A percentile compares a stretch with the other conserved stretches of the same genome.
Conservation (phyloP, 23 red algal genomes). For the Cyanidiococcus yangmingshanensis region DNA sequence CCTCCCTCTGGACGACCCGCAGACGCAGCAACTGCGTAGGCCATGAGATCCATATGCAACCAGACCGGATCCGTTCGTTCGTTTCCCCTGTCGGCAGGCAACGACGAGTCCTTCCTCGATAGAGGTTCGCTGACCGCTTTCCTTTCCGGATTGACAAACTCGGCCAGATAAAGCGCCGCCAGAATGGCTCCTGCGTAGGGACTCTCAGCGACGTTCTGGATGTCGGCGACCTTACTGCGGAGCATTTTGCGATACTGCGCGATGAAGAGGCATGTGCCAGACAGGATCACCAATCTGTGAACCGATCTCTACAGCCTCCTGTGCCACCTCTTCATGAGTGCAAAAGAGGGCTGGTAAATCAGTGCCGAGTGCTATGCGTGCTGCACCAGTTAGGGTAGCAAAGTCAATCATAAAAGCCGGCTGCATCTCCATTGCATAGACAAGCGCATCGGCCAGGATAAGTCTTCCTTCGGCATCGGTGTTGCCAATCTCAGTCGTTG, state of each 20-base stretch:
- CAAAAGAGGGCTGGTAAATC: conserved; percentile 71
- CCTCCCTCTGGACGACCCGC: conserved; percentile 89
- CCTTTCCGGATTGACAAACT: conserved; percentile 44
- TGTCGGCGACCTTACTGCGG: conserved; percentile 47
- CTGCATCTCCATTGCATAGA: conserved; percentile 48
- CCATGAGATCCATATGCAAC: conserved; percentile 94
- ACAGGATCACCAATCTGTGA: conserved; percentile 45
- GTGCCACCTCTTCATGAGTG: conserved; percentile 38
- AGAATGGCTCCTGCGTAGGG: conserved; percentile 71
- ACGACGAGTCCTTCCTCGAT: not conserved
- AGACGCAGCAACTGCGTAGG: conserved; percentile 46
- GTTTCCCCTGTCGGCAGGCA: not conserved
- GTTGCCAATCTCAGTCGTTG: conserved; percentile 64
- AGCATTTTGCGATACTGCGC: conserved; percentile 72
- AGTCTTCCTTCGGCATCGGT: conserved; percentile 93
- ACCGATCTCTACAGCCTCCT: conserved; percentile 23
- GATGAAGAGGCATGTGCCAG: conserved; percentile 78
- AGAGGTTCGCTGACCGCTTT: not conserved
- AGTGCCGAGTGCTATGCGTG: conserved; percentile 80
- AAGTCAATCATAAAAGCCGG: conserved; percentile 74
- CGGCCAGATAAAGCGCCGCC: conserved; percentile 90
- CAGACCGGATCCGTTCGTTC: conserved; percentile 20
- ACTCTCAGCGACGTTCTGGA: conserved; percentile 44
- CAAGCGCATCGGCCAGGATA: conserved; percentile 86
- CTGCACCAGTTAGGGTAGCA: conserved; percentile 90